Conservation (phyloP, 495 filamentous ascomycete species). For the Lasiosphaeria ovina region DNA sequence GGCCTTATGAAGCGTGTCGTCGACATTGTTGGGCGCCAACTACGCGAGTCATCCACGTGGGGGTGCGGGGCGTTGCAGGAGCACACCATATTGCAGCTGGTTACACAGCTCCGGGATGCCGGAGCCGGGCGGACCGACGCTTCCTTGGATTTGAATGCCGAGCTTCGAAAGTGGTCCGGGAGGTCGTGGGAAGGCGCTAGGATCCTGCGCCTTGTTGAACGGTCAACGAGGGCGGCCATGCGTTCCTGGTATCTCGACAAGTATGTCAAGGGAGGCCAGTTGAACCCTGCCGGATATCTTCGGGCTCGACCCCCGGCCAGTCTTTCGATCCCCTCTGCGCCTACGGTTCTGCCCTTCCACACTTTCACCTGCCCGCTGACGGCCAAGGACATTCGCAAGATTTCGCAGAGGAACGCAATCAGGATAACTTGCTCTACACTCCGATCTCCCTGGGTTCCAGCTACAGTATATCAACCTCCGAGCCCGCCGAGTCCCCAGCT, state of each 20-base stretch:
- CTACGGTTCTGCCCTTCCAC: constrained; percentile 97
- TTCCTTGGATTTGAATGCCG: constrained; percentile 32
- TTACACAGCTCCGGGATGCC: constrained; percentile 44
- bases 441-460: constrained; percentile 79
- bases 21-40: constrained; percentile 87
- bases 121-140: constrained; percentile 25
- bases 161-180: constrained; percentile 68
- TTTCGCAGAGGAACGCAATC: constrained; percentile 92
- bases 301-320: constrained; percentile 73
- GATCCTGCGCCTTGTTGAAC: constrained; percentile 81
- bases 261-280: constrained; percentile 59
- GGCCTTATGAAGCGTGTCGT: constrained; percentile 97
- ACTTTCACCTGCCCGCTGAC: constrained; percentile 95
- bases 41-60: constrained; percentile 85
- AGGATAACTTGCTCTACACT: constrained; percentile 90
- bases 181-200: constrained; percentile 85
- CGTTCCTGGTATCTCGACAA: constrained; percentile 90
- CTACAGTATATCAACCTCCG: constrained; percentile 78
- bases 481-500: constrained; percentile 77
- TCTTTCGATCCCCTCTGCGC: constrained; percentile 81
- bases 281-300: constrained; percentile 59
- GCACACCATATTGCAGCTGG: constrained; percentile 40
- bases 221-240: constrained; percentile 69
- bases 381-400: constrained; percentile 89
- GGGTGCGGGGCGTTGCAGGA: constrained; percentile 70